These are phyloP conservation scores for Psidium guajava DNA, from an alignment of 345 rosid species.

Conservation along the genomic window DNA sequence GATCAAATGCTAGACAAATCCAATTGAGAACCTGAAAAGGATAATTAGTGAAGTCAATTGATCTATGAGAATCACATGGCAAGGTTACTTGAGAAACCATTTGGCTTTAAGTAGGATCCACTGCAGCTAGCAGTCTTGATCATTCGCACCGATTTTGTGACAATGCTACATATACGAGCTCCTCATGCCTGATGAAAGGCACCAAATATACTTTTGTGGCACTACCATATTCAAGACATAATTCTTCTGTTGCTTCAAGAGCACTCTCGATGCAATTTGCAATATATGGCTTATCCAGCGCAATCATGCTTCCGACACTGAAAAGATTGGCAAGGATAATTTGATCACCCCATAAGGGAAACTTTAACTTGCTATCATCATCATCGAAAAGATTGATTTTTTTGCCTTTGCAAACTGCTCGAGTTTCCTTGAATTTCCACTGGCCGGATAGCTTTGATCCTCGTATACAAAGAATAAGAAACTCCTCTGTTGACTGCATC, in stretches of 20 bases:
- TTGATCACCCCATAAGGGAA: slow-evolving; percentile 90
- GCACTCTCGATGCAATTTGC: slow-evolving; percentile 45
- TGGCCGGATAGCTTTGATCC: slow-evolving; percentile 75
- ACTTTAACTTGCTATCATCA: slow-evolving; percentile 51
- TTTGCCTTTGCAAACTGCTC: slow-evolving; percentile 43
- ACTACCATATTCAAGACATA: slow-evolving; percentile 92
- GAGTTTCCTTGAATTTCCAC: slow-evolving; percentile 48
- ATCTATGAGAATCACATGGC: slow-evolving; percentile 81
- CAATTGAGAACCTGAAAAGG: slow-evolving; percentile 48
- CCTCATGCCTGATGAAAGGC: slow-evolving; percentile 72
- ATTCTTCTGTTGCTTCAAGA: slow-evolving; percentile 37
- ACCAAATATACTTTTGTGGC: slow-evolving; percentile 80
- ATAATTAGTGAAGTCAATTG: slow-evolving; percentile 69
- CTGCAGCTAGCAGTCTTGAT: slow-evolving; percentile 43
- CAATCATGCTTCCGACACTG: slow-evolving; percentile 83
- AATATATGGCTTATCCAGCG: slow-evolving; percentile 77
- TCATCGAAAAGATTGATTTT: slow-evolving; percentile 60
- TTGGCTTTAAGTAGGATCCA: slow-evolving; percentile 39
- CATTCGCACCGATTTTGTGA: slow-evolving; percentile 62
- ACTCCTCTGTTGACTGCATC: slow-evolving; percentile 41
- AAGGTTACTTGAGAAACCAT: slow-evolving; percentile 74
- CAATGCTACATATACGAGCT: slow-evolving; percentile 54
- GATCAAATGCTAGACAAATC: no score
- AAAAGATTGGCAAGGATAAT: slow-evolving; percentile 66
- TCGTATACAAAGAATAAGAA: slow-evolving; percentile 75